Evolutionary conservation across 768 basidiomycete genomes (phyloP).

Genomic region (Phlegmacium glaucopus): DNA sequence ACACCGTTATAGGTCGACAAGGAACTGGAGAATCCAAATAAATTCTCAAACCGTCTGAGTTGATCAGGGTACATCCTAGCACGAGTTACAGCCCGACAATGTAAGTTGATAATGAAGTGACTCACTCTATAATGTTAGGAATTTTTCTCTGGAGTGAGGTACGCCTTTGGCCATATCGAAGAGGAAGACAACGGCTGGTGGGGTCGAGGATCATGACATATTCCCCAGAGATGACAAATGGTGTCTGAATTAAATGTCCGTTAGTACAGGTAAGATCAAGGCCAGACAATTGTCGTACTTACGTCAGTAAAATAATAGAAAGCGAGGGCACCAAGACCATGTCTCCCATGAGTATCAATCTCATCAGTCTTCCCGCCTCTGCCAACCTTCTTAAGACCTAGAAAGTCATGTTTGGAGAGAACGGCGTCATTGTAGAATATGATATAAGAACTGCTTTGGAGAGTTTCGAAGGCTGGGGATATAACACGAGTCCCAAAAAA

Average conservation of each 20-base stretch:
- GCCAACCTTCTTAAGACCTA: constrained; percentile 42
- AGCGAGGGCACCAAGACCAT: constrained; percentile 46
- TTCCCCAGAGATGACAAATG: constrained; percentile 24
- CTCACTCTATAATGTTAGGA: constrained; percentile 31
- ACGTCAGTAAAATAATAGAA: constrained; percentile 51
- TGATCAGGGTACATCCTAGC: constrained; percentile 38
- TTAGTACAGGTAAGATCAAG: background rate
- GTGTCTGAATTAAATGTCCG: constrained; percentile 21
- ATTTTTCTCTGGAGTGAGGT: constrained; percentile 24
- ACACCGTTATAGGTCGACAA: constrained; percentile 11
- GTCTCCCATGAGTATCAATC: constrained; percentile 41
- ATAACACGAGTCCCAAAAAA: constrained; percentile 12
- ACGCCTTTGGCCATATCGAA: constrained; percentile 16
- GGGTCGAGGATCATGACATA: constrained; percentile 41
- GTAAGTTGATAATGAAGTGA: background rate
- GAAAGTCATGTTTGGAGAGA: constrained; percentile 38
- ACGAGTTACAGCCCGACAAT: too few relatives aligned
- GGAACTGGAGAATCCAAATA: constrained; percentile 31
- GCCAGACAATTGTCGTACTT: constrained; percentile 1
- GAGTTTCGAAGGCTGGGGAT: constrained; percentile 26
- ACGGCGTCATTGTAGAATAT: constrained; percentile 41
- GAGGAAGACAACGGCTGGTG: constrained; percentile 34
- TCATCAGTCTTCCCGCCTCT: constrained; percentile 37
- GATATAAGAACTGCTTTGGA: constrained; percentile 31
- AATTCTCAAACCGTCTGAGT: constrained; percentile 29